Evolutionary conservation across 2,329 filamentous ascomycete genomes (phyloP), one percentile per base, ranked within the genome.

Genomic region (Diaporthe caulivora): DNA sequence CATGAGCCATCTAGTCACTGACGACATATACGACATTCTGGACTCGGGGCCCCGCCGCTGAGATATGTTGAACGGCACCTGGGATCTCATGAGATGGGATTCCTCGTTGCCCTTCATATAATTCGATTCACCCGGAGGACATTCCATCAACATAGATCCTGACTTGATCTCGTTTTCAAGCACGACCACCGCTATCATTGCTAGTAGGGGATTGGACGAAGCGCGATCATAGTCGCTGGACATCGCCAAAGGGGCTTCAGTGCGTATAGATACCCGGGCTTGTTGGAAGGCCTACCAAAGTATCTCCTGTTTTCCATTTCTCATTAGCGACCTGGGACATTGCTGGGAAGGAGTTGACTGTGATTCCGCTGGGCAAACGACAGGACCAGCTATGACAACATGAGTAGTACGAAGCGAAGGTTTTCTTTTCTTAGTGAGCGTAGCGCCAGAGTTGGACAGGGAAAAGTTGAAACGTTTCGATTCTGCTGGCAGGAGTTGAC

Each of bases 191-290:
- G 18, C 62, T 18, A 53, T 26, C 21, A 29, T 37, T 34, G 21
- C 11, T 53, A 53, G 62, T 31, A 34, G 53, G 62, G 62, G 24
- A 29, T 67, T 65, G 31, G 47, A 49, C n/a, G n/a, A 24, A 18
- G 57, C 8, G 47, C n/a, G 62, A 67, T 15, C 62, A 40, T 10
- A 51, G 18, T 53, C 21, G n/a, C 62, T 34, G 31, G 34, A 67
- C 62, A 67, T 53, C 37, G 47, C 62, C 47, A 11, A 37, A 53
- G 44, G 26, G 15, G 40, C 26, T 53, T 67, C 62, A 34, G 17
- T 53, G 13, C 26, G 62, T 53, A 53, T 53, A 67, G 62, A 67
- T 67, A 67, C 62, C 62, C 62, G 21, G 47, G 47, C 62, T 67
- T 67, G 31, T 40, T 67, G n/a, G 47, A 53, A 26, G 62, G 62